These are phyloP conservation scores for Delitschia confertaspora DNA, from an alignment of 495 filamentous ascomycete species.

Conservation along the genomic window DNA sequence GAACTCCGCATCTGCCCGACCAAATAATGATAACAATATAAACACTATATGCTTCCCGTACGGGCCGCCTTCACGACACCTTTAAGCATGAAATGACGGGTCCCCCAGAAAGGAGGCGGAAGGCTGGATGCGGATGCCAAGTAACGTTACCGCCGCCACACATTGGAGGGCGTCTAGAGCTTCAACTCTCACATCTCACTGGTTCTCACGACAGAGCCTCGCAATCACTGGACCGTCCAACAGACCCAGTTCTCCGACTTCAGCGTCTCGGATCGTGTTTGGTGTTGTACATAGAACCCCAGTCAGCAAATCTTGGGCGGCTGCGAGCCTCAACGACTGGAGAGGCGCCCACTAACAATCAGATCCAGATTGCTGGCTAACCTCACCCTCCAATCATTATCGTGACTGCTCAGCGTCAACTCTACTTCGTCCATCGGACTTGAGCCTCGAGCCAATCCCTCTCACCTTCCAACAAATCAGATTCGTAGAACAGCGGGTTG, in stretches of 20 bases:
- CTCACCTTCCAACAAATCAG: constrained; percentile 21
- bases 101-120: too few species aligned
- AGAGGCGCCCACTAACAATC: constrained; percentile 22
- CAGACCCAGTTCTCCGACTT: constrained; percentile 2
- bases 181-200: constrained; percentile 5
- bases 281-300: constrained; percentile 12
- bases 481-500: neutral
- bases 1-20: too few species aligned
- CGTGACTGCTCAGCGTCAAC: neutral
- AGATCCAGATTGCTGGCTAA: constrained; percentile 11
- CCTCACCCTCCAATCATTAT: constrained; percentile 20
- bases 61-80: too few species aligned
- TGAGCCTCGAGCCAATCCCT: constrained; percentile 11
- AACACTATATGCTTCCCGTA: too few species aligned
- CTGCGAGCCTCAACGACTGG: constrained; percentile 19
- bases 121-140: too few species aligned
- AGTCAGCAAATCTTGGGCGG: constrained; percentile 27
- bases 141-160: constrained; percentile 3
- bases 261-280: constrained; percentile 20
- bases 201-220: constrained; percentile 7
- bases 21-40: too few species aligned
- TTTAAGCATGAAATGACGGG: too few species aligned
- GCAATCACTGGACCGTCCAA: constrained; percentile 6
- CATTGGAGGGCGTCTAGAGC: neutral
- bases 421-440: constrained; percentile 14